Percentiles rank a stretch among this genome's conserved stretches.
Evolutionary conservation across 192 early-diverging fungal species (phyloP).

Genomic region (Backusella macrospora): DNA sequence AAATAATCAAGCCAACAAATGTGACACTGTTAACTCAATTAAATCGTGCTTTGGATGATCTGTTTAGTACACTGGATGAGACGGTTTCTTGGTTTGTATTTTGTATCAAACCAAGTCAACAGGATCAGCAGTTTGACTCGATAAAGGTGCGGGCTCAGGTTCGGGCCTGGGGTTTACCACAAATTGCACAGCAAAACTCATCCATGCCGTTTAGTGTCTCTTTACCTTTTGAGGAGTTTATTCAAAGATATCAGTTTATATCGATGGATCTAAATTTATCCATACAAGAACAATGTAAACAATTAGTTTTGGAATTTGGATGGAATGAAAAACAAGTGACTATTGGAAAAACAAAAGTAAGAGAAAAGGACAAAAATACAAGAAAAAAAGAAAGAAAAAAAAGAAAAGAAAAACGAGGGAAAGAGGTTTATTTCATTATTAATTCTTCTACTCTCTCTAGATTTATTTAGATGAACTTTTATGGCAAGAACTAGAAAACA

Average conservation of each 20-base stretch:
- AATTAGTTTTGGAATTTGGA: conserved; percentile 54
- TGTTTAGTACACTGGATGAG: conserved; percentile 71
- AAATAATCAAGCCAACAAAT: conserved; percentile 15
- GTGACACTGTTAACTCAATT: conserved; percentile 58
- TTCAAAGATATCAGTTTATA: conserved; percentile 63
- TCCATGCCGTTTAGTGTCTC: conserved; percentile 74
- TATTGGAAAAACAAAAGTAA: conserved; percentile 56
- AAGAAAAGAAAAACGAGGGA: too few relatives aligned
- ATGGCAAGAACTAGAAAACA: conserved; percentile 86
- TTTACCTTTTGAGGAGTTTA: conserved; percentile 78
- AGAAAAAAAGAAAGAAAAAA: too few relatives aligned
- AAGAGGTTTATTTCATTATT: too few relatives aligned
- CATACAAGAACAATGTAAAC: conserved; percentile 41
- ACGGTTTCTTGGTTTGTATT: conserved; percentile 77
- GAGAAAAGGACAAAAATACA: neutral
- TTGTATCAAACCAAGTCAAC: conserved; percentile 73
- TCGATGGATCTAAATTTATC: too few relatives aligned
- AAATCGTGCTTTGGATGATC: conserved; percentile 67
- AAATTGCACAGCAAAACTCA: conserved; percentile 62
- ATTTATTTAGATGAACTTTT: conserved; percentile 73
- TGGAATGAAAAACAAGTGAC: conserved; percentile 62
- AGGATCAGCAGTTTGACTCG: conserved; percentile 64
- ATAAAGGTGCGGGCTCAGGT: conserved; percentile 77
- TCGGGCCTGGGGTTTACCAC: conserved; percentile 63
- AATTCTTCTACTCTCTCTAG: too few relatives aligned